phyloP scores from a whole-genome alignment of 2,329 filamentous ascomycete species.

The Chaetomium sp. region DNA sequence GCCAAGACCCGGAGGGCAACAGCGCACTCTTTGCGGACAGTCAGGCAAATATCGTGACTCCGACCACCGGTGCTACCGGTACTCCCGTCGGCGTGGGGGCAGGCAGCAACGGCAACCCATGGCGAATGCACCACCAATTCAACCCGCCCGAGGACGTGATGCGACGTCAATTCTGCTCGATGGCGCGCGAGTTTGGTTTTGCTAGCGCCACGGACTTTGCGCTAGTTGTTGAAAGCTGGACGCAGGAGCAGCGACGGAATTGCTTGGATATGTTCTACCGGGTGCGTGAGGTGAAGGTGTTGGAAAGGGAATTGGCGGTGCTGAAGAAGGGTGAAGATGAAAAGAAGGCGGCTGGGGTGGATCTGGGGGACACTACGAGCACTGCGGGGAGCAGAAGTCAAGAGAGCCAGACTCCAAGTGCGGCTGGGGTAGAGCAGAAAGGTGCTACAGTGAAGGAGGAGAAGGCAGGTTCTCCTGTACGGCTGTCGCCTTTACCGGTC shows the following conservation, averaged over 20 bases:
- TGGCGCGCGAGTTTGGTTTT: conserved; percentile 76
- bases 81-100: neutral
- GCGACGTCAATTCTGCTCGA: conserved; percentile 80
- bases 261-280: conserved; percentile 78
- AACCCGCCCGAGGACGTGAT: conserved; percentile 69
- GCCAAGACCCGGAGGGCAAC: conserved; percentile 30
- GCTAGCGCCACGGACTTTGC: conserved; percentile 76
- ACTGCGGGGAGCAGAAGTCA: neutral
- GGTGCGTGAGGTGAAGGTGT: conserved; percentile 50
- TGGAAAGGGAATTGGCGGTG: conserved; percentile 27
- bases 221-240: conserved; percentile 83
- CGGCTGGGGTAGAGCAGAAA: neutral
- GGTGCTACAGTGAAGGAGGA: neutral
- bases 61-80: neutral
- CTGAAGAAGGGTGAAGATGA: conserved; percentile 20
- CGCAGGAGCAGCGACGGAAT: conserved; percentile 70
- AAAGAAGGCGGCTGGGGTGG: conserved; percentile 9
- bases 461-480: neutral
- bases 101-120: neutral
- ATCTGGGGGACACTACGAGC: neutral
- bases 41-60: conserved; percentile 26
- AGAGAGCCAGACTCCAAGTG: neutral
- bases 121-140: conserved; percentile 47
- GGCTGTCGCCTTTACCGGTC: neutral
- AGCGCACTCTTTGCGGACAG: conserved; percentile 54